phyloP scores from a whole-genome alignment of 306 rosid genomes.

The Psophocarpus tetragonolobus region DNA sequence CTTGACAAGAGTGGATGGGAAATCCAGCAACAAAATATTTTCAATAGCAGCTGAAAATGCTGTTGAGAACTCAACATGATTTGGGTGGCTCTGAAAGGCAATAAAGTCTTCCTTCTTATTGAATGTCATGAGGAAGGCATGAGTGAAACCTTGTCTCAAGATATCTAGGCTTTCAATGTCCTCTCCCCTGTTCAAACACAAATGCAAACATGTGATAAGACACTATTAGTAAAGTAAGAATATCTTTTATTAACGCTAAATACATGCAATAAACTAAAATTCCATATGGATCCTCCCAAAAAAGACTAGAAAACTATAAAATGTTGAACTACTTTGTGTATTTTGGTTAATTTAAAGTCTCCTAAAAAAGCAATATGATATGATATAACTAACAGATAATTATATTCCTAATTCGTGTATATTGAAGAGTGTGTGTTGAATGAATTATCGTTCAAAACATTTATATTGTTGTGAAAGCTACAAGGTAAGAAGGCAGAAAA shows the following conservation, averaged over 20 bases:
- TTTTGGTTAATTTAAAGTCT: not conserved
- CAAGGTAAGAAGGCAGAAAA: not conserved
- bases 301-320: not conserved
- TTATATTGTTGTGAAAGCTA: not conserved
- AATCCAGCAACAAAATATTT: slow-evolving; percentile 85
- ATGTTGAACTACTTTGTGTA: not conserved
- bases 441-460: no score
- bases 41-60: slow-evolving; percentile 79
- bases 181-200: slow-evolving; percentile 61
- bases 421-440: no score
- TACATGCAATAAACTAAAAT: not conserved
- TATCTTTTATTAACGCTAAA: not conserved
- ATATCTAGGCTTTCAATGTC: slow-evolving; percentile 76
- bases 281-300: not conserved
- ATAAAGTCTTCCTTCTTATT: slow-evolving; percentile 68
- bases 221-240: not conserved
- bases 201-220: not conserved
- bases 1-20: slow-evolving; percentile 70
- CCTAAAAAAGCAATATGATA: not conserved
- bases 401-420: no score
- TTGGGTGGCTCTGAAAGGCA: slow-evolving; percentile 72
- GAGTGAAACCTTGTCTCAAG: slow-evolving; percentile 88
- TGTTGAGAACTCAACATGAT: slow-evolving; percentile 75
- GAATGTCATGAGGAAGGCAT: slow-evolving; percentile 85
- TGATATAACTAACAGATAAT: not conserved